Evolutionary conservation across 352 stramenopile species (phyloP), one percentile per base, ranked within the genome.

Genomic region (Phytophthora sp.): DNA sequence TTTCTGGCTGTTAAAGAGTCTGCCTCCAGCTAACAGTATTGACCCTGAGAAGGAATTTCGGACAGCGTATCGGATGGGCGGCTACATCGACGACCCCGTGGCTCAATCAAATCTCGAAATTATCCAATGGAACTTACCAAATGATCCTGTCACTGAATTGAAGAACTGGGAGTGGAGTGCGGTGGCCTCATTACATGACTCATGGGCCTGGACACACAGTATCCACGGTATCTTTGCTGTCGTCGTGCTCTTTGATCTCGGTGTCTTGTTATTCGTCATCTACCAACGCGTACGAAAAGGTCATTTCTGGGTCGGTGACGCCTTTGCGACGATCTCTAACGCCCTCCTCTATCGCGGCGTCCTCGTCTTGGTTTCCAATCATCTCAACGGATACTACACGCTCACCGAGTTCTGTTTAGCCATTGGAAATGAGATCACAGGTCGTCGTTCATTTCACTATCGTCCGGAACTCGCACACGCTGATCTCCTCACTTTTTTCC

Each of bases 151-250:
- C 1, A 46, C 38, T 1, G 53, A 65, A 6, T 21, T 86, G 18
- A 47, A 27, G 0, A n/a, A 58, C 4, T 78, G 65, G 66, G 30
- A 66, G 3, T 82, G 71, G 71, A 27, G 63, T 16, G 35, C 47
- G 1, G 3, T 60, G 9, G 71, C 60, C 35, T 44, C 54, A 1
- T 33, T 83, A 1, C 71, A 56, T 7, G 74, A 87, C 39, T 76
- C 71, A 9, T 87, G 79, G 79, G 68, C 73, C 2, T 87, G 76
- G 79, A 71, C 69, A 7, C 79, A 85, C 27, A 45, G 21, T 2
- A 60, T 84, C 12, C 76, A 87, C 31, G 26, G 73, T 1, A 57
- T 71, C 26, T 80, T 86, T 18, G 73, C 58, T 0, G 12, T 74
- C 8, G 62, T 79, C 12, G 63, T 66, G 20, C 26, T 79, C 2